A percentile compares a stretch with the other conserved stretches of the same genome.
Evolutionary conservation across 805 yeast genomes (phyloP).

Genomic region (Wickerhamiella musiphila): DNA sequence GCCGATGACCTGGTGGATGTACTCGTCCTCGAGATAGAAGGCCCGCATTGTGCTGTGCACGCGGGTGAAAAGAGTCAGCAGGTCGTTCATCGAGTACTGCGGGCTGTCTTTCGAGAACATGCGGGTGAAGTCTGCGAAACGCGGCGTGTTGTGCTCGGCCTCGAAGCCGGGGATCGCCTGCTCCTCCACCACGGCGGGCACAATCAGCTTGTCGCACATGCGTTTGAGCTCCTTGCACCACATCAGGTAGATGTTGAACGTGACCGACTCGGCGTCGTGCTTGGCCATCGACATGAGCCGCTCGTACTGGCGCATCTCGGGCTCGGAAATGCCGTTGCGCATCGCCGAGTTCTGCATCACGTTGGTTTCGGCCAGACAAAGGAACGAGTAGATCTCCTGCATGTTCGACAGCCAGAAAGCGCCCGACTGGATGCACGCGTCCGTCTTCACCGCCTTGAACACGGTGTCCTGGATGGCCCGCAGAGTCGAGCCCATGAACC

Average conservation of each 20-base stretch:
- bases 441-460: conserved; percentile 60
- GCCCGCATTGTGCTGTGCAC: conserved; percentile 89
- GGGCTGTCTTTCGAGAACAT: conserved; percentile 42
- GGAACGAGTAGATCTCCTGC: conserved; percentile 88
- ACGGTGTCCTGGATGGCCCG: conserved; percentile 76
- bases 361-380: conserved; percentile 84
- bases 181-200: conserved; percentile 87
- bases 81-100: conserved; percentile 85
- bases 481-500: conserved; percentile 74
- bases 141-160: conserved; percentile 56
- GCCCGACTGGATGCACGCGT: conserved; percentile 75
- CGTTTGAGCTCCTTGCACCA: conserved; percentile 95
- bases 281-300: conserved; percentile 77
- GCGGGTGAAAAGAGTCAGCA: conserved; percentile 71
- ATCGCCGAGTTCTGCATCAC: conserved; percentile 69
- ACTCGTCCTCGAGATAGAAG: conserved; percentile 71
- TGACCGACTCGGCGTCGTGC: conserved; percentile 84
- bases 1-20: conserved; percentile 64
- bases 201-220: conserved; percentile 74
- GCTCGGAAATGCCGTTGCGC: conserved; percentile 70
- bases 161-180: conserved; percentile 93
- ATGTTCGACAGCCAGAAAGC: conserved; percentile 97
- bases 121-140: conserved; percentile 70
- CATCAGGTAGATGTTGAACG: conserved; percentile 85
- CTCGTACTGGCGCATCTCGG: conserved; percentile 78